phyloP scores from a whole-genome alignment of 352 stramenopile genomes.

The Globisporangium rhizosaccharum region DNA sequence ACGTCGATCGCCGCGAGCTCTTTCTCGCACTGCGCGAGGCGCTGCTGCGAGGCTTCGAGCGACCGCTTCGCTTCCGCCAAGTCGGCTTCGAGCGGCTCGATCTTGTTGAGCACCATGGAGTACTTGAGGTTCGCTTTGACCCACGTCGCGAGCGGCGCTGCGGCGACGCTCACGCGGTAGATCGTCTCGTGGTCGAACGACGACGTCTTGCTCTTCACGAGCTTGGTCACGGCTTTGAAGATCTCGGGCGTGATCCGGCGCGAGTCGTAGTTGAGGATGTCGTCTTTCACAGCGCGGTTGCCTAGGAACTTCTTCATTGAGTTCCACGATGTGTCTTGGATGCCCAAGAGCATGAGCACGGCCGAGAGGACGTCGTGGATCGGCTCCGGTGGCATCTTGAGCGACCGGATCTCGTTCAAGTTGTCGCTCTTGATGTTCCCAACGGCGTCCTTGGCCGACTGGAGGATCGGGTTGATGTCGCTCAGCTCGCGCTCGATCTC shows the following conservation, averaged over 20 bases:
- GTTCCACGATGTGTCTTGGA: constrained; percentile 94
- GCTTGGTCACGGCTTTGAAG: constrained; percentile 87
- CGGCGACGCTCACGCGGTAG: constrained; percentile 91
- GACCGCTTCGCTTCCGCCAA: constrained; percentile 84
- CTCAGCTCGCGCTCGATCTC: constrained; percentile 92
- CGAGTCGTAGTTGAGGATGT: constrained; percentile 96
- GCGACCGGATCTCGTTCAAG: constrained; percentile 93
- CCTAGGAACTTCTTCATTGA: constrained; percentile 97
- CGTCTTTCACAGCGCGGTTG: constrained; percentile 93
- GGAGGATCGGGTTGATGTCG: constrained; percentile 90
- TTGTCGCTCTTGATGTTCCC: constrained; percentile 95
- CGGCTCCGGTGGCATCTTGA: constrained; percentile 93
- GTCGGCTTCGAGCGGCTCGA: constrained; percentile 90
- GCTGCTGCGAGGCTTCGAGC: constrained; percentile 84
- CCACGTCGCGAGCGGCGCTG: constrained; percentile 92
- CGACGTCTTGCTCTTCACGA: constrained; percentile 90
- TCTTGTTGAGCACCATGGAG: constrained; percentile 94
- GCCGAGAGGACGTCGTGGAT: constrained; percentile 94
- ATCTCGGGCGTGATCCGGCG: constrained; percentile 89
- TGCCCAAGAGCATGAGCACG: constrained; percentile 94
- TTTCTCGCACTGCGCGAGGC: constrained; percentile 85
- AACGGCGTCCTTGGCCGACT: constrained; percentile 89
- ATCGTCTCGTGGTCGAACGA: constrained; percentile 95
- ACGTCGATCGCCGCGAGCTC: constrained; percentile 91
- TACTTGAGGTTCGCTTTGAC: constrained; percentile 96